phyloP scores from a whole-genome alignment of 2,329 filamentous ascomycete species.

The Torrubiellomyces zombiae region DNA sequence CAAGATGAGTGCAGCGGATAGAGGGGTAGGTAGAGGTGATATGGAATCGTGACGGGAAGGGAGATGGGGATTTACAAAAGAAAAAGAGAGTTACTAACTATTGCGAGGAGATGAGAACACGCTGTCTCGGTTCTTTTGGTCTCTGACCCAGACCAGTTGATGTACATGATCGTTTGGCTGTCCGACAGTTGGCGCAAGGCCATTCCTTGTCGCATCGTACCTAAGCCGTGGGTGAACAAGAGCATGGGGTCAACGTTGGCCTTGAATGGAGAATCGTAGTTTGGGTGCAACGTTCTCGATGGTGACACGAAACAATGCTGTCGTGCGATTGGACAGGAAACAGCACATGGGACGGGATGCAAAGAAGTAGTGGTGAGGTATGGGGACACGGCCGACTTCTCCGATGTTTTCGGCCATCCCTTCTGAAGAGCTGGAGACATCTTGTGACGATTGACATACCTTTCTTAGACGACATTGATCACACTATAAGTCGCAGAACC shows the following conservation, averaged over 20 bases:
- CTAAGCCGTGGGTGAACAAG: conserved; percentile 16
- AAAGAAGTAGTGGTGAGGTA: too few relatives aligned
- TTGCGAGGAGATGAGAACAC: conserved; percentile 43
- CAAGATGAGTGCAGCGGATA: too few relatives aligned
- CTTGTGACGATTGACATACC: too few relatives aligned
- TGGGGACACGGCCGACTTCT: too few relatives aligned
- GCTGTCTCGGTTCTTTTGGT: conserved; percentile 35
- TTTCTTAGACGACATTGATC: conserved; percentile 27
- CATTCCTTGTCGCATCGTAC: conserved; percentile 42
- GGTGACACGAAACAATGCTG: neutral
- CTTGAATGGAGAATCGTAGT: too few relatives aligned
- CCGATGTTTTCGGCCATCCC: too few relatives aligned
- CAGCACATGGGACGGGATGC: neutral
- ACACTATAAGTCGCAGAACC: conserved; percentile 15
- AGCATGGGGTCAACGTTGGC: neutral
- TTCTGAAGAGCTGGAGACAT: too few relatives aligned
- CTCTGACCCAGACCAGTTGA: conserved; percentile 37
- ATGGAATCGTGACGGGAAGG: neutral
- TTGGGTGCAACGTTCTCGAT: too few relatives aligned
- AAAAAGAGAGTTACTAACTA: conserved; percentile 26
- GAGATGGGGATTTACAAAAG: neutral
- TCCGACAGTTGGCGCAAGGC: conserved; percentile 41
- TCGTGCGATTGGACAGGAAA: too few relatives aligned
- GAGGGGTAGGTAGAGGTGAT: too few relatives aligned
- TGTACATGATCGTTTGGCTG: conserved; percentile 33